Percentiles rank a stretch among this genome's conserved stretches.
Evolutionary conservation across 495 filamentous ascomycete species (phyloP).

Genomic region (Neurospora africana): DNA sequence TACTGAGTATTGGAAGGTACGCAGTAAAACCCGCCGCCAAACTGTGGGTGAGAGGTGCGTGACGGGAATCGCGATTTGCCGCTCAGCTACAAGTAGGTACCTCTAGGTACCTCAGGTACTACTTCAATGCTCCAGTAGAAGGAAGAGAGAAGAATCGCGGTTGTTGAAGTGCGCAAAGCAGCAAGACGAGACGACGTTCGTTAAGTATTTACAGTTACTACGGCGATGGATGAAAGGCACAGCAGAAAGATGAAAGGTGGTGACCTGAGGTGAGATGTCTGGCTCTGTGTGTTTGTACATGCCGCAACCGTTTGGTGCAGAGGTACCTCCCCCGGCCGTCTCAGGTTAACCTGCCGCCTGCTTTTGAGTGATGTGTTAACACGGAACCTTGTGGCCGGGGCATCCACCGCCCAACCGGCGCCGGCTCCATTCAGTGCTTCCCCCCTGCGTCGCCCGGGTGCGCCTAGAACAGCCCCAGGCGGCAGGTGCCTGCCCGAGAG

Average conservation of each 20-base stretch:
- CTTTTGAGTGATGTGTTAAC: conserved; percentile 1
- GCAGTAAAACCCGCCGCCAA: background rate
- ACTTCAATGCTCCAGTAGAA: background rate
- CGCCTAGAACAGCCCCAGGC: background rate
- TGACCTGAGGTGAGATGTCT: background rate
- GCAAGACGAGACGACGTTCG: background rate
- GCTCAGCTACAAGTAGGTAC: background rate
- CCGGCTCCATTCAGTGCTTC: background rate
- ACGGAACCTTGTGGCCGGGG: background rate
- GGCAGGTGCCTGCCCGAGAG: background rate
- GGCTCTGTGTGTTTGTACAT: background rate
- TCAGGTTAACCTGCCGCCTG: background rate
- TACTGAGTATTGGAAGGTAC: background rate
- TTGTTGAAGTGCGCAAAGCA: background rate
- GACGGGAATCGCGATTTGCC: background rate
- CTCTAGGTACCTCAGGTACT: background rate
- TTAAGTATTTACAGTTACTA: background rate
- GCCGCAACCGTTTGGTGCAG: background rate
- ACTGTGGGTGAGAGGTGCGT: background rate
- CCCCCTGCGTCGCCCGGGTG: background rate
- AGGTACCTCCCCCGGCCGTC: background rate
- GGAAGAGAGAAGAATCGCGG: background rate
- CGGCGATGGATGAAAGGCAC: background rate
- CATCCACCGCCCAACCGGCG: background rate
- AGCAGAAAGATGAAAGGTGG: background rate